phyloP scores from a whole-genome alignment of 2,329 filamentous ascomycete genomes.

The Colletotrichum cuscutae region DNA sequence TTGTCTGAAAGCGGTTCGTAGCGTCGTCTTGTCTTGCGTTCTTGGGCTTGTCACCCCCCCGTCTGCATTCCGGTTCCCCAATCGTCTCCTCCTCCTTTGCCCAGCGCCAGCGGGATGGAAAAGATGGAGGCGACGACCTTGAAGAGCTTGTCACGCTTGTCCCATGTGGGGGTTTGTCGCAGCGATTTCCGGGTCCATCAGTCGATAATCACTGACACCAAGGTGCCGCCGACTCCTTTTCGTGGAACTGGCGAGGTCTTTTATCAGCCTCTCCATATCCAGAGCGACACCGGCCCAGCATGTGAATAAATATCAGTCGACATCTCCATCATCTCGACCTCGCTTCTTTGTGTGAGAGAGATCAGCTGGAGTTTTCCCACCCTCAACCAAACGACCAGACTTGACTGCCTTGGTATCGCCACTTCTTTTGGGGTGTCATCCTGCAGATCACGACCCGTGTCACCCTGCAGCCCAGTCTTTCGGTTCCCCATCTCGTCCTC shows the following conservation, averaged over 20 bases:
- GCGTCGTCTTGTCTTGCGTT: constrained; percentile 18
- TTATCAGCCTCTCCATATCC: constrained; percentile 24
- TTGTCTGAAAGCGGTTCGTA: constrained; percentile 18
- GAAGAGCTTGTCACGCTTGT: constrained; percentile 15
- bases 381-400: neutral
- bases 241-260: neutral
- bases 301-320: constrained; percentile 29
- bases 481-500: neutral
- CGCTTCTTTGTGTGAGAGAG: neutral
- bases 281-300: constrained; percentile 12
- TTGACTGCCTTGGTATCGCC: constrained; percentile 21
- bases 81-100: neutral
- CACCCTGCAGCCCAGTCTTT: constrained; percentile 19
- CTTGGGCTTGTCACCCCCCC: neutral
- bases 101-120: neutral
- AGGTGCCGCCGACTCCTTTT: constrained; percentile 1
- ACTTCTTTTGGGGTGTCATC: constrained; percentile 4
- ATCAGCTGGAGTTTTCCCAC: neutral
- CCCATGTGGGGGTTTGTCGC: constrained; percentile 21
- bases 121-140: neutral
- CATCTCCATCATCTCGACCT: neutral
- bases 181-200: constrained; percentile 25
- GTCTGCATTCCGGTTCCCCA: neutral
- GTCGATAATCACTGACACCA: neutral
- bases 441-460: constrained; percentile 25